Evolutionary conservation across 2,329 filamentous ascomycete species (phyloP), one percentile per base, ranked within the genome.

Genomic region (Sporothrix mexicana): DNA sequence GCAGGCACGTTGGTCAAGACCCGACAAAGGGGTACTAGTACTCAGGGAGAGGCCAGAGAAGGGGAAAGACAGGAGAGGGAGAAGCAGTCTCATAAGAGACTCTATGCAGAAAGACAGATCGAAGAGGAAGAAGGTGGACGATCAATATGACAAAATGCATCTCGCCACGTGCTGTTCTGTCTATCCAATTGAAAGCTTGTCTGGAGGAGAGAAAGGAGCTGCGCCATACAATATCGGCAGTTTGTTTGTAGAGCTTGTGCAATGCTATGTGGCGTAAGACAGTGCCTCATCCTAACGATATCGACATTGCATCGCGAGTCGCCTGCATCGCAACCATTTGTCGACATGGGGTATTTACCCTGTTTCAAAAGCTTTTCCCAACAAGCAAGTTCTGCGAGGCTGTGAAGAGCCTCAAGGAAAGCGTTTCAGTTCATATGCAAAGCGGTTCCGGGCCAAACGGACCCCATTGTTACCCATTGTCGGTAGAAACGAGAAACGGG

Each of bases 71-170:
- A 66, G n/a, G 23, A 45, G n/a, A 41, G n/a, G n/a, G 17, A 62
- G 59, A 43, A 62, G 30, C 15, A 3, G 36, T 30, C 43, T 17
- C 59, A 43, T 9, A 43, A 20, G 15, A 15, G n/a, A 20, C 30
- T 7, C 30, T 36, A 6, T 23, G n/a, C 51, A 55, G 7, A 55
- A 23, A 20, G n/a, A 6, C 61, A 23, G 41, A 47, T 25, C 30
- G 30, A 36, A 36, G 30, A 55, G 51, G 12, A 25, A 43, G 41
- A 66, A 47, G n/a, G 61, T 45, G 61, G 41, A 47, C 61, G 41
- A 64, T 25, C 61, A 45, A 66, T 47, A 4, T 66, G 41, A 41
- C 61, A 66, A 47, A 47, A 47, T 45, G 41, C 61, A 47, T 47
- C 61, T 66, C 41, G 61, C 61, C 41, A 47, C 41, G 41, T 47